phyloP scores from a whole-genome alignment of 2,329 filamentous ascomycete species.

The Pseudogymnoascus sp. region DNA sequence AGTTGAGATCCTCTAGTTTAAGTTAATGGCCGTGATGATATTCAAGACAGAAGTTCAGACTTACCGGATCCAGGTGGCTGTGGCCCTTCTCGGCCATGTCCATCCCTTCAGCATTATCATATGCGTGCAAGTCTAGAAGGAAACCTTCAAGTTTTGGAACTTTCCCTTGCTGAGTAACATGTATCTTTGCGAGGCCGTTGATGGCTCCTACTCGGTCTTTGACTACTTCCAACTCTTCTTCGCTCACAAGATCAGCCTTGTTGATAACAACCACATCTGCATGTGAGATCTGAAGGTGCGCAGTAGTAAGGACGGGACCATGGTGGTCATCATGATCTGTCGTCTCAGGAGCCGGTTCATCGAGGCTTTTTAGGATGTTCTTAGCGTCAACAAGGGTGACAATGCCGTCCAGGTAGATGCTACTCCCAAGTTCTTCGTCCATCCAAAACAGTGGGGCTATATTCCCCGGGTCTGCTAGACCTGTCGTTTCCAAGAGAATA shows the following conservation, averaged over 20 bases:
- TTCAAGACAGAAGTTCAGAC: constrained; percentile 24
- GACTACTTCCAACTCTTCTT: constrained; percentile 62
- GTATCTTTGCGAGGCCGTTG: constrained; percentile 80
- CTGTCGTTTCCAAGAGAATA: constrained; percentile 93
- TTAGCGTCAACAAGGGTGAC: constrained; percentile 94
- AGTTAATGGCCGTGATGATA: constrained; percentile 10
- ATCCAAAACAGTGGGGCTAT: constrained; percentile 97
- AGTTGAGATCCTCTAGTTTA: constrained; percentile 70
- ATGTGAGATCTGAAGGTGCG: constrained; percentile 93
- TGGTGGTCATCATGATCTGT: constrained; percentile 44
- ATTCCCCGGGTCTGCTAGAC: constrained; percentile 90
- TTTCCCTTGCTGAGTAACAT: constrained; percentile 71
- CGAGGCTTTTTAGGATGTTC: constrained; percentile 76
- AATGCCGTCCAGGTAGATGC: constrained; percentile 93
- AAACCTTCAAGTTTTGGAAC: constrained; percentile 81
- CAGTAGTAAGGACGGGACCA: constrained; percentile 75
- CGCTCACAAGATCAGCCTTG: constrained; percentile 77
- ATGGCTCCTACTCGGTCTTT: constrained; percentile 70
- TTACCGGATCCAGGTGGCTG: constrained; percentile 81
- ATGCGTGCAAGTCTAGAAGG: constrained; percentile 84
- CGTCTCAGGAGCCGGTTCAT: constrained; percentile 58
- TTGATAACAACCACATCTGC: constrained; percentile 94
- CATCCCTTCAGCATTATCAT: constrained; percentile 66
- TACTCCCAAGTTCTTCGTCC: constrained; percentile 89
- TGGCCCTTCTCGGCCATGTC: constrained; percentile 72